Conservation (phyloP, 169 alveolate genomes). For the Plasmodium gonderi region DNA sequence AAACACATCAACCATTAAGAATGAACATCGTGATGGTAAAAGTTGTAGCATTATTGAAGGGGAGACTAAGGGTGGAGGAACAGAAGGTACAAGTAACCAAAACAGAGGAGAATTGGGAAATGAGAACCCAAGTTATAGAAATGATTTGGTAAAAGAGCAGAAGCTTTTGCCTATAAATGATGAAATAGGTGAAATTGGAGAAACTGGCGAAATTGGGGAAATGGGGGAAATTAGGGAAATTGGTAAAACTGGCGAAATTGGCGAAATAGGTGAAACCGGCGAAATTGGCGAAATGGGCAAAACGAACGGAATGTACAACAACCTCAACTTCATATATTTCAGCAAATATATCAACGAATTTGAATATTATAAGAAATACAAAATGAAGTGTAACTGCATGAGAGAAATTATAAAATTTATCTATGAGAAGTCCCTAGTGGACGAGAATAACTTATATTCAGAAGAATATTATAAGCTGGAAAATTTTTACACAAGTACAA, state of each 20-base stretch:
- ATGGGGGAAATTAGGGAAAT: no score
- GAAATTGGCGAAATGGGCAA: slow-evolving; percentile 32
- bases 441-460: slow-evolving; percentile 43
- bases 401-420: slow-evolving; percentile 37
- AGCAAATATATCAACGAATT: slow-evolving; percentile 48
- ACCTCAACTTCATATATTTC: slow-evolving; percentile 57
- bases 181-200: not conserved
- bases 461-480: slow-evolving; percentile 52
- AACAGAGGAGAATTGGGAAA: not conserved
- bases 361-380: slow-evolving; percentile 60
- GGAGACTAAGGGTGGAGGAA: no score
- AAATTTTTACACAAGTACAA: slow-evolving; percentile 50
- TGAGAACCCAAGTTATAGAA: not conserved
- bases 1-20: no score
- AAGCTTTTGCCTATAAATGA: not conserved
- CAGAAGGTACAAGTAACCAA: not conserved
- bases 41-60: no score
- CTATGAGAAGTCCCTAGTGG: slow-evolving; percentile 18
- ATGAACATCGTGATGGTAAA: no score
- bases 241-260: no score
- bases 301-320: slow-evolving; percentile 35
- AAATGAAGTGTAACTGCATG: slow-evolving; percentile 60
- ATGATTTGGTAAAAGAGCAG: not conserved
- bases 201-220: no score
- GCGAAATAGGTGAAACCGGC: not conserved